Conservation (phyloP, 2,329 filamentous ascomycete genomes). For the Verticillium zaregamsianum region DNA sequence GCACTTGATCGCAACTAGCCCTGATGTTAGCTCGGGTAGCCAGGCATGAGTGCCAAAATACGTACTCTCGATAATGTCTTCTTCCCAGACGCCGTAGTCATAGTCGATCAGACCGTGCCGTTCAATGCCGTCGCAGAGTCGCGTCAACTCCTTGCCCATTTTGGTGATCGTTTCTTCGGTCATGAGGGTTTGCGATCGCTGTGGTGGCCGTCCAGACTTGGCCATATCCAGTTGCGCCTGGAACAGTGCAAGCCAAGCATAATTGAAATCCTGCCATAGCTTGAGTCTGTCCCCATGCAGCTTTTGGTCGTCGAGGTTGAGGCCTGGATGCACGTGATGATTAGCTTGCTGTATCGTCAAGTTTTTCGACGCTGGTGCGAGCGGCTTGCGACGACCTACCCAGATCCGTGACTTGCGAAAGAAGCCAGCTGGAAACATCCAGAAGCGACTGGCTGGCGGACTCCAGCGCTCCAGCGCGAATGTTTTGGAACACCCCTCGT, state of each 20-base stretch:
- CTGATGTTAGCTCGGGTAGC: slow-evolving; percentile 2
- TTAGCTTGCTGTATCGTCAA: slow-evolving; percentile 4
- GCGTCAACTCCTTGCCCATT: slow-evolving; percentile 78
- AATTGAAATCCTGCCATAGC: slow-evolving; percentile 92
- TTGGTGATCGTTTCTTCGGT: slow-evolving; percentile 65
- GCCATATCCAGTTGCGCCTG: slow-evolving; percentile 80
- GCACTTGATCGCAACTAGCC: slow-evolving; percentile 30
- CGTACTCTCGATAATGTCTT: slow-evolving; percentile 81
- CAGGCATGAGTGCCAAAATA: slow-evolving; percentile 12
- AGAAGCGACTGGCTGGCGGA: slow-evolving; percentile 49
- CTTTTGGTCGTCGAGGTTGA: slow-evolving; percentile 76
- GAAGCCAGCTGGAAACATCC: slow-evolving; percentile 50
- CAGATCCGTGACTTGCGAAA: slow-evolving; percentile 50
- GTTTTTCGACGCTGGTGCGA: slow-evolving; percentile 9
- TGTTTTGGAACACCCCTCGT: slow-evolving; percentile 66
- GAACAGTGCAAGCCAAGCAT: slow-evolving; percentile 80
- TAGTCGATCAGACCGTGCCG: slow-evolving; percentile 95
- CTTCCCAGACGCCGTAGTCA: slow-evolving; percentile 94
- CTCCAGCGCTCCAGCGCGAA: slow-evolving; percentile 49
- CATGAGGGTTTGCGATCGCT: slow-evolving; percentile 60
- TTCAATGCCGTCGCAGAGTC: slow-evolving; percentile 81
- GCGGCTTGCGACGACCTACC: slow-evolving; percentile 37
- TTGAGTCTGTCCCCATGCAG: slow-evolving; percentile 73
- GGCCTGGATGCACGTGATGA: slow-evolving; percentile 49
- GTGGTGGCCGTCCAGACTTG: slow-evolving; percentile 51